Evolutionary conservation across 1,284 basidiomycete genomes (phyloP).

Genomic region (Omphalotus olearius): DNA sequence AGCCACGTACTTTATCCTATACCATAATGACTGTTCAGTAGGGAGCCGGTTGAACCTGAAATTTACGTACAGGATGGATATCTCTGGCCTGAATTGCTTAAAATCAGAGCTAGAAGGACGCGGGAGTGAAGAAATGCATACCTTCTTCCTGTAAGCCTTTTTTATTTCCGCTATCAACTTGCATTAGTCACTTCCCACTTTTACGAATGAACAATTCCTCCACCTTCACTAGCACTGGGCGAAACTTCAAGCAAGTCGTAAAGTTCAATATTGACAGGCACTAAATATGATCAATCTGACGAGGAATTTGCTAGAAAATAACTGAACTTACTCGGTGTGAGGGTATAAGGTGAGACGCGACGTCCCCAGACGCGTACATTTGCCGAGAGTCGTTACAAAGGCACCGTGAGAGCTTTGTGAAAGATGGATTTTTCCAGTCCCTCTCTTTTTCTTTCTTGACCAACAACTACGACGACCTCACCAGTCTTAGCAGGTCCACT

Average conservation of each 20-base stretch:
- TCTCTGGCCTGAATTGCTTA: constrained; percentile 65
- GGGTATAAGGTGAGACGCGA: not conserved
- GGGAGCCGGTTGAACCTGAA: constrained; percentile 8
- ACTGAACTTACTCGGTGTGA: constrained; percentile 13
- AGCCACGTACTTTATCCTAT: constrained; percentile 60
- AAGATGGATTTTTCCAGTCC: too few species aligned
- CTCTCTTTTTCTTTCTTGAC: not conserved
- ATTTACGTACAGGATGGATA: constrained; percentile 77
- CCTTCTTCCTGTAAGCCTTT: constrained; percentile 90
- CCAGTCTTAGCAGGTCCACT: not conserved
- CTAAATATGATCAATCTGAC: constrained; percentile 29
- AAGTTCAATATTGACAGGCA: constrained; percentile 69
- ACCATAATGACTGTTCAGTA: constrained; percentile 6
- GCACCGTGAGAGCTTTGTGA: constrained; percentile 17
- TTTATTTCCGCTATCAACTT: constrained; percentile 72
- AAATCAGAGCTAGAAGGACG: constrained; percentile 21
- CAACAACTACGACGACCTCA: not conserved
- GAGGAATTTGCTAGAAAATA: not conserved
- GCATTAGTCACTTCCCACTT: constrained; percentile 2
- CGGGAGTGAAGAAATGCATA: constrained; percentile 25
- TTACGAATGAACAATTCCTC: constrained; percentile 8
- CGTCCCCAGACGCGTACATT: not conserved
- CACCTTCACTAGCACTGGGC: constrained; percentile 69
- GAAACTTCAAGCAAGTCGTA: constrained; percentile 80
- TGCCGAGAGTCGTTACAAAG: constrained; percentile 20